phyloP scores from a whole-genome alignment of 805 yeast species.

The Kuraishia ogatae region DNA sequence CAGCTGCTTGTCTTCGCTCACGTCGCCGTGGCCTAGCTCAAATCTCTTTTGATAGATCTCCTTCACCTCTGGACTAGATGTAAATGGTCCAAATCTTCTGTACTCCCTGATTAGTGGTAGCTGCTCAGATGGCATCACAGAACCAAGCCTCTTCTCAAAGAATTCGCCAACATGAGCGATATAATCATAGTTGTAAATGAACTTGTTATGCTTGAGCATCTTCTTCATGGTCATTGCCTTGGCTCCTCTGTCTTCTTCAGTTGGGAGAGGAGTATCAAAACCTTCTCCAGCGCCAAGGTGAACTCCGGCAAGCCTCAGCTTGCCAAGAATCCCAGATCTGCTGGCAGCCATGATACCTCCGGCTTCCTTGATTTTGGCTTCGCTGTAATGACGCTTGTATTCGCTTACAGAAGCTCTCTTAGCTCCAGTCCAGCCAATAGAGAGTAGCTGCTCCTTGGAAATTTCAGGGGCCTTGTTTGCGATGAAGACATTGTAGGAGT shows the following conservation, averaged over 20 bases:
- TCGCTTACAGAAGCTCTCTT: slow-evolving; percentile 63
- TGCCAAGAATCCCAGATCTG: slow-evolving; percentile 58
- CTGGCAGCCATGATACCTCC: slow-evolving; percentile 78
- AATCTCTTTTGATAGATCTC: slow-evolving; percentile 32
- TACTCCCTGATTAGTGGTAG: slow-evolving; percentile 45
- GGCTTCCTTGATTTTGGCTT: slow-evolving; percentile 47
- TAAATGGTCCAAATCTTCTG: slow-evolving; percentile 58
- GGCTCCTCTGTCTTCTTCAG: slow-evolving; percentile 26
- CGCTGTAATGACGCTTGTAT: slow-evolving; percentile 63
- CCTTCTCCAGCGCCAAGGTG: slow-evolving; percentile 77
- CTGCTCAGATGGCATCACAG: slow-evolving; percentile 26
- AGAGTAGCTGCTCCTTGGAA: slow-evolving; percentile 43
- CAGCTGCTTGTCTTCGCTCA: slow-evolving; percentile 3
- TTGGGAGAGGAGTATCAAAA: slow-evolving; percentile 45
- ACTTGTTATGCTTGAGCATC: slow-evolving; percentile 28
- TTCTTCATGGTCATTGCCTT: slow-evolving; percentile 24
- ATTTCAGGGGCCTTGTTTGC: slow-evolving; percentile 25
- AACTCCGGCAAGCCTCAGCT: slow-evolving; percentile 50
- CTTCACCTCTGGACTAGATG: slow-evolving; percentile 31
- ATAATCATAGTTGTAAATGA: slow-evolving; percentile 48
- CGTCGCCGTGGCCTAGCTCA: slow-evolving; percentile 18
- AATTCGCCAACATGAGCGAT: slow-evolving; percentile 40
- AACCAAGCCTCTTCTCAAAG: slow-evolving; percentile 31
- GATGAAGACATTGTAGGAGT: slow-evolving; percentile 33
- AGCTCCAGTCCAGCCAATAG: slow-evolving; percentile 93